Evolutionary conservation across 140 eudicot genomes (phyloP), one percentile per base, ranked within the genome.

Genomic region (Bidens hawaiensis): DNA sequence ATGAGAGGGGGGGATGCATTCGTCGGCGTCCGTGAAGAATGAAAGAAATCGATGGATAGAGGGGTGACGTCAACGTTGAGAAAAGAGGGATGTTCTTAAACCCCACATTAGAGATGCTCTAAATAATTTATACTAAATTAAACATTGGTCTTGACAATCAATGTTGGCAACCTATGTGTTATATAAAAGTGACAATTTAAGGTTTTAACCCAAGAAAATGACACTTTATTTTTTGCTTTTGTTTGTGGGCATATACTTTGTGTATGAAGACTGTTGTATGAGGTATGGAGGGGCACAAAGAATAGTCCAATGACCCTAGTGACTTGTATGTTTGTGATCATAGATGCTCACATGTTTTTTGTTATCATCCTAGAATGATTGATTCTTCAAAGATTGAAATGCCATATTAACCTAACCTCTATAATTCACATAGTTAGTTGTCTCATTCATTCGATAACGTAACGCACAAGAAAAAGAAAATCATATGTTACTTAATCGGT

Each of bases 331-430:
- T 53, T 62, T 62, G 41, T 52, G 62, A 65, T 65, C 43, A 27
- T 62, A 50, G 64, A 72, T 63, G 77, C 65, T 53, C 51, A 63
- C 70, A 52, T 62, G 55, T 42, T 54, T 30, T 70, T 71, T 53
- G 72, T 72, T 72, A 33, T 72, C 49, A 62, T 70, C 76, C 34
- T 19, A 62, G 62, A 31, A 42, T 63, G 57, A 42, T 62, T 72
- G 25, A 41, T 27, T 42, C 48, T 62, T 40, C 45, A 10, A 28
- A 40, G 48, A 14, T 52, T 11, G 30, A 71, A 16, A 14, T 34
- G 2, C 42, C 11, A 50, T 38, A 8, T 17, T 17, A 47, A 18
- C 53, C 53, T 17, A 18, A 47, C 53, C 18, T 12, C 13, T 47
- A 47, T 46, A 17, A 18, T 7, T 18, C 2, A 17, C 8, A 47